Evolutionary conservation across 2,329 filamentous ascomycete species (phyloP).

Genomic region (Thielaviopsis populi): DNA sequence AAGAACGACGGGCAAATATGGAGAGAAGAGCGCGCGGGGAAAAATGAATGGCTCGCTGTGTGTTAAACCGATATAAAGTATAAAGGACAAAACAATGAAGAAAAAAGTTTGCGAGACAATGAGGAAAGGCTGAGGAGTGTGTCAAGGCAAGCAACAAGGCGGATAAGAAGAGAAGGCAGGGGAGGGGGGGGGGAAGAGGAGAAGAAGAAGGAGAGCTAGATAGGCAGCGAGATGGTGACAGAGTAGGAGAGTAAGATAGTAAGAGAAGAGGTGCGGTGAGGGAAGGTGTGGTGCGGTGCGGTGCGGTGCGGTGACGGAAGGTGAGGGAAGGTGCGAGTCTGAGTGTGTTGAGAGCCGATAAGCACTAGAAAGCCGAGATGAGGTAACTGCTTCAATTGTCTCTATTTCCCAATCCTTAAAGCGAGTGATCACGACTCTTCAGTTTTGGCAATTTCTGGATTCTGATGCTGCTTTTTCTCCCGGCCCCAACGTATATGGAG

Average conservation of each 20-base stretch:
- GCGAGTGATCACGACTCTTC: not conserved
- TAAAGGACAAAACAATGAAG: not conserved
- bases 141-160: not conserved
- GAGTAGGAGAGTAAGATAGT: not conserved
- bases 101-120: not conserved
- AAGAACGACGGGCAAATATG: not conserved
- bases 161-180: not conserved
- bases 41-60: not conserved
- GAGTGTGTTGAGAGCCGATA: constrained; percentile 1
- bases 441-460: not conserved
- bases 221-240: not conserved
- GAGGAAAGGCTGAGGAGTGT: not conserved
- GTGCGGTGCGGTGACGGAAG: too few species aligned
- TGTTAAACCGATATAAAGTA: not conserved
- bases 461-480: not conserved
- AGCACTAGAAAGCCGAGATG: not conserved
- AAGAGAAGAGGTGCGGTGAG: not conserved
- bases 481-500: not conserved
- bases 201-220: not conserved
- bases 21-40: not conserved
- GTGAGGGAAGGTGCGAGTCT: not conserved
- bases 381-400: constrained; percentile 7
- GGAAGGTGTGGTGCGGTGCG: not conserved
- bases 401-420: not conserved
- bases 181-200: not conserved